Evolutionary conservation across 192 early-diverging fungal genomes (phyloP), one percentile per base, ranked within the genome.

Genomic region (Backusella parvicylindrica): DNA sequence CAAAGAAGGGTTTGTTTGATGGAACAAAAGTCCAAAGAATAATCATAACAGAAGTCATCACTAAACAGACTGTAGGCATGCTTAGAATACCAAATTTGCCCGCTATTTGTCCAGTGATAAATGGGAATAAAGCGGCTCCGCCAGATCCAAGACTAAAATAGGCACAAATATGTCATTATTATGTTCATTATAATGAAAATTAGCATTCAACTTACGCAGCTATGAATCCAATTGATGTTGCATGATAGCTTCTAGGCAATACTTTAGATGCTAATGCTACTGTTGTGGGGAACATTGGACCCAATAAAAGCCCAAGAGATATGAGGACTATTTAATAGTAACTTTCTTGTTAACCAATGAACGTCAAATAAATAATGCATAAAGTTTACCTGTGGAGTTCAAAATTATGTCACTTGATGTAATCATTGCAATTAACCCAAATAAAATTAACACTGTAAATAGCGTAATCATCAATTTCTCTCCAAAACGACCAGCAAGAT

Each of bases 151-250:
- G 63, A 31, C 74, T 75, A 69, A 32, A 41, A 33, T 64, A 16
- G 23, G 53, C 2, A 60, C 12, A 71, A 23, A 71, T 7, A 35
- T 18, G 47, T 41, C 18, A 40, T 28, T 26, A 32, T 21, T 5
- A 8, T 13, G n/a, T n/a, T 49, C 16, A 0, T 2, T 0, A 11
- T 47, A 66, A 32, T 23, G 28, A 23, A 47, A 30, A 43, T 69
- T 5, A 50, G 3, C 23, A 35, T 53, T 12, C 8, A n/a, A 75
- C 74, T 68, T 69, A 75, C 71, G 77, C 77, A 33, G 68, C 53
- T 15, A 82, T 68, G 65, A 82, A 82, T 38, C 81, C 81, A 60
- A 82, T 70, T 2, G 77, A 72, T 6, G 77, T 82, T 6, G 81
- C 74, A 65, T 73, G 74, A 49, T 79, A 47, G 21, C 72, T 37